Evolutionary conservation across 257 asterid species (phyloP).

Genomic region (Nicotiana undulata): DNA sequence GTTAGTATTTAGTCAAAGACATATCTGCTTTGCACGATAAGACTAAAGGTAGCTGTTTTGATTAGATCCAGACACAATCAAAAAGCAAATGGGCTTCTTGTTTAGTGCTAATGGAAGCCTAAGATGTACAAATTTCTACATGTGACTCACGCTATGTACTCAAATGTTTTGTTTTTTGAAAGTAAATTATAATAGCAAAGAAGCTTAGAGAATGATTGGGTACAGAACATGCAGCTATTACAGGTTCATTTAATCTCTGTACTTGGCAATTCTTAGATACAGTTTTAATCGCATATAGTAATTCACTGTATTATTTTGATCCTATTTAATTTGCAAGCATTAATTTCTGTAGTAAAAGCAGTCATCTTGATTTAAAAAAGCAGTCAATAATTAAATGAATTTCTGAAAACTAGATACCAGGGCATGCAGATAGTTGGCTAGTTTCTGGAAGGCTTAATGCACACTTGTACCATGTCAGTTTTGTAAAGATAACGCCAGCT

Average conservation of each 20-base stretch:
- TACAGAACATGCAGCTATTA: background rate
- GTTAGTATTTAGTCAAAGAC: background rate
- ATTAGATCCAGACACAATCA: background rate
- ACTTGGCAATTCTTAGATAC: background rate
- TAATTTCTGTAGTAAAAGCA: background rate
- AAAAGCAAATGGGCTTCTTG: background rate
- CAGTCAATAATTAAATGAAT: background rate
- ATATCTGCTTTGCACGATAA: background rate
- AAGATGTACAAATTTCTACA: background rate
- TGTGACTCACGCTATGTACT: background rate
- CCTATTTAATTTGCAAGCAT: background rate
- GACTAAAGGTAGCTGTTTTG: background rate
- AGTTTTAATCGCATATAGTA: background rate
- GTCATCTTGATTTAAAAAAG: too few species aligned
- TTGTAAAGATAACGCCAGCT: conserved; percentile 2
- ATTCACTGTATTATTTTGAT: background rate
- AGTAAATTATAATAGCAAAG: background rate
- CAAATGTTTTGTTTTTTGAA: background rate
- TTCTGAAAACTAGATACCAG: background rate
- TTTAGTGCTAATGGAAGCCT: background rate
- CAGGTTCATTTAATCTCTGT: background rate
- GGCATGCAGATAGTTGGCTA: background rate
- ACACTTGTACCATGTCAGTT: background rate
- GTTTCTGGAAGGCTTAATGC: background rate
- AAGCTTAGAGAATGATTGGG: background rate